These are phyloP conservation scores for Silene latifolia DNA, from an alignment of 148 eudicot genomes.

Conservation along the genomic window DNA sequence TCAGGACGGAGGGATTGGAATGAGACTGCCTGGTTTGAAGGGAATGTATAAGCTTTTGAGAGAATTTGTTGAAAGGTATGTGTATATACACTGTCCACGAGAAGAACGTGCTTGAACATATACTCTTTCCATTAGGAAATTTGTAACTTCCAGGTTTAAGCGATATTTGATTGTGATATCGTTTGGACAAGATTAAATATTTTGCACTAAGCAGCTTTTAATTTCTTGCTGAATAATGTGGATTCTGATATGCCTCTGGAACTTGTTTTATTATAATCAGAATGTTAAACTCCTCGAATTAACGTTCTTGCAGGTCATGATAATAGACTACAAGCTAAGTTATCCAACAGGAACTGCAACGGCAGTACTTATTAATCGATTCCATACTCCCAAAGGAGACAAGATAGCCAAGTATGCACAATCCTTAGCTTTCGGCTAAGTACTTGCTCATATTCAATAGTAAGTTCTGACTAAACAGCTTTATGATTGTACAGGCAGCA, in stretches of 20 bases:
- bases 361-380: constrained; percentile 44
- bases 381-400: constrained; percentile 38
- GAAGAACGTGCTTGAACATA: too few relatives aligned
- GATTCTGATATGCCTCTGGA: background rate
- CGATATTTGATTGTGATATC: too few relatives aligned
- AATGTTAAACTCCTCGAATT: background rate
- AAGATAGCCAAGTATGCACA: constrained; percentile 8
- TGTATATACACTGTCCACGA: too few relatives aligned
- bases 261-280: background rate
- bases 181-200: too few relatives aligned
- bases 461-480: background rate
- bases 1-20: too few relatives aligned
- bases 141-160: too few relatives aligned
- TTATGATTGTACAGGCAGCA: constrained; percentile 46
- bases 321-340: constrained; percentile 40
- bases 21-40: too few relatives aligned
- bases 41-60: too few relatives aligned
- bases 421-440: constrained; percentile 1
- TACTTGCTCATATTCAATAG: background rate
- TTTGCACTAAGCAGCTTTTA: background rate
- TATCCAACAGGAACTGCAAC: constrained; percentile 55
- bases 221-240: background rate
- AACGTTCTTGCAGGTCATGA: constrained; percentile 34
- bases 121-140: too few relatives aligned
- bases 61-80: too few relatives aligned